Percentiles rank a stretch among this genome's conserved stretches.
These are phyloP conservation scores for Evernia prunastri DNA, from an alignment of 495 filamentous ascomycete genomes.

Conservation along the genomic window DNA sequence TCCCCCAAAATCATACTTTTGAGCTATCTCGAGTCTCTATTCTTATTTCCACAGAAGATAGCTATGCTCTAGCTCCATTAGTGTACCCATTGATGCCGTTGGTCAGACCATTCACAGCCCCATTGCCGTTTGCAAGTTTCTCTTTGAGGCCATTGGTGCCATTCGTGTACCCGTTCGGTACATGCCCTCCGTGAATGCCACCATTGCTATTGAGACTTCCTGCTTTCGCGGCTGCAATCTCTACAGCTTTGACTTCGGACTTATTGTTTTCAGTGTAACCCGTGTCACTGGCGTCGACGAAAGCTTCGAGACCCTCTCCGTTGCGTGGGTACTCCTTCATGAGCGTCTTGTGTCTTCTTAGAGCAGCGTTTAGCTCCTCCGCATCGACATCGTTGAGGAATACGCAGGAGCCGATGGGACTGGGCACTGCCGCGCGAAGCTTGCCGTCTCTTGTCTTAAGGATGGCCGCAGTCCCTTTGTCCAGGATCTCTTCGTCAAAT, in stretches of 20 bases:
- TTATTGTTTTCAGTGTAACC: constrained; percentile 46
- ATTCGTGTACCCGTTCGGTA: constrained; percentile 28
- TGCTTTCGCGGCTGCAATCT: constrained; percentile 31
- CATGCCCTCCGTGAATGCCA: constrained; percentile 23
- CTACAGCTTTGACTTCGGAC: constrained; percentile 31
- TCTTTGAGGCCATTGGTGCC: constrained; percentile 22
- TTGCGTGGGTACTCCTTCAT: constrained; percentile 48
- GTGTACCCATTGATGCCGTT: constrained; percentile 29
- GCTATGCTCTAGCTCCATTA: constrained; percentile 26
- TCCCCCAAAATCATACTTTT: background rate
- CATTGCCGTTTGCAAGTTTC: constrained; percentile 24
- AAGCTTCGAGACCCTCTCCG: constrained; percentile 54
- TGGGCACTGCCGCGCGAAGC: constrained; percentile 53
- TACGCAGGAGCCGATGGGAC: constrained; percentile 47
- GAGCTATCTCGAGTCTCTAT: background rate
- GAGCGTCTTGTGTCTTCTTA: constrained; percentile 48
- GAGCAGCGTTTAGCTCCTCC: constrained; percentile 45
- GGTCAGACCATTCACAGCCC: constrained; percentile 20
- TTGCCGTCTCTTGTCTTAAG: constrained; percentile 57
- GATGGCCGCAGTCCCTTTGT: constrained; percentile 53
- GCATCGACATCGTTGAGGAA: constrained; percentile 52
- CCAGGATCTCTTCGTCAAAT: constrained; percentile 53
- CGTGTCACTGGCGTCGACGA: constrained; percentile 55
- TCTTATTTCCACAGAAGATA: no score
- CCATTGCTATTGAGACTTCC: constrained; percentile 31